Conservation (phyloP, 2,329 filamentous ascomycete genomes). For the Aspergillus candidus region DNA sequence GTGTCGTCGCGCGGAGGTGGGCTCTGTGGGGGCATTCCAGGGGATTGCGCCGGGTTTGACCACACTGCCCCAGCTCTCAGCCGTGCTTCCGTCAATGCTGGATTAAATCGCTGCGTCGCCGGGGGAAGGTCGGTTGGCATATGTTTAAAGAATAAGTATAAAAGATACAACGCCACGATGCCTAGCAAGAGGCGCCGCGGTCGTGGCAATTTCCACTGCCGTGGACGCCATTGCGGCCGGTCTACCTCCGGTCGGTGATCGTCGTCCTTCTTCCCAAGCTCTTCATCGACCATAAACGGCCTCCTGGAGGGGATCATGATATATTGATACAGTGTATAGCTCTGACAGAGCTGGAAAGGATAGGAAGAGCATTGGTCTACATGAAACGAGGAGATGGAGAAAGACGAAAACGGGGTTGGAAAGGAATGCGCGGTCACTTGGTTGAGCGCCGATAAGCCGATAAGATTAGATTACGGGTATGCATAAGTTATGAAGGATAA, state of each 20-base stretch:
- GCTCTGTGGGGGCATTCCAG: conserved; percentile 4
- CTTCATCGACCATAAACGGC: conserved; percentile 51
- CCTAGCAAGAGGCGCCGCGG: conserved; percentile 48
- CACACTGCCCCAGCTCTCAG: conserved; percentile 7
- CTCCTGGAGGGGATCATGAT: conserved; percentile 37
- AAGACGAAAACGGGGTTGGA: neutral
- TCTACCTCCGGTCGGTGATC: conserved; percentile 45
- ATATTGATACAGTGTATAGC: conserved; percentile 14
- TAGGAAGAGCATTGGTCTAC: conserved; percentile 8
- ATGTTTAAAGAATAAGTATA: conserved; percentile 62
- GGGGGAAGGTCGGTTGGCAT: conserved; percentile 49
- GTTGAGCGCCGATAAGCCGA: neutral
- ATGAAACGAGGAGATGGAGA: neutral
- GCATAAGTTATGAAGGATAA: too few relatives aligned
- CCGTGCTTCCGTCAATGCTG: conserved; percentile 14
- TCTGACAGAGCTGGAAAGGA: conserved; percentile 16
- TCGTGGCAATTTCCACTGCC: conserved; percentile 30
- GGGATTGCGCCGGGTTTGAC: conserved; percentile 6
- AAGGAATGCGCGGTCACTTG: conserved; percentile 1
- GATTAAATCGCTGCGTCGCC: conserved; percentile 26
- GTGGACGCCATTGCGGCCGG: conserved; percentile 25
- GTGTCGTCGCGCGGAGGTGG: conserved; percentile 11
- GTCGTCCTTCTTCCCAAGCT: conserved; percentile 61
- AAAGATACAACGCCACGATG: conserved; percentile 42
- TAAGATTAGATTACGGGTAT: too few relatives aligned